phyloP scores from a whole-genome alignment of 2,329 filamentous ascomycete species.

The Rutstroemia sp. region DNA sequence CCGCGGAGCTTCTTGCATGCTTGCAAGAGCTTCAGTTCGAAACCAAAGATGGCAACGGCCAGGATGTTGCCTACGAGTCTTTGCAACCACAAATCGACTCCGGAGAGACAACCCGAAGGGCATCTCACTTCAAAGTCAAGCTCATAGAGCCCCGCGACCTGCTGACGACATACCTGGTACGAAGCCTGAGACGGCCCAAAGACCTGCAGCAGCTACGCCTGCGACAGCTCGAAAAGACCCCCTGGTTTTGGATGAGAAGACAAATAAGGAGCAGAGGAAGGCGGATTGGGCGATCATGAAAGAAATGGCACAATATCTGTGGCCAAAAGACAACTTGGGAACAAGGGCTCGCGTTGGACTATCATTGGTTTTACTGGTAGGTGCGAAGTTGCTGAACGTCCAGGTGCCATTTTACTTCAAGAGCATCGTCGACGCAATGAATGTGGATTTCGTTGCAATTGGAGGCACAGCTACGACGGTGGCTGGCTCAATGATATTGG shows the following conservation, averaged over 20 bases:
- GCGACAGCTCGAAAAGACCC: slow-evolving; percentile 38
- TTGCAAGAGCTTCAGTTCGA: slow-evolving; percentile 16
- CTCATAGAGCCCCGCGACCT: slow-evolving; percentile 16
- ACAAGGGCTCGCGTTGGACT: slow-evolving; percentile 80
- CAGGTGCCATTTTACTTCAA: slow-evolving; percentile 99
- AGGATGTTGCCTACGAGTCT: slow-evolving; percentile 21
- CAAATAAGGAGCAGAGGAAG: slow-evolving; percentile 82
- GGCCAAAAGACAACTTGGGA: slow-evolving; percentile 81
- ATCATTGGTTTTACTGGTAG: slow-evolving; percentile 75
- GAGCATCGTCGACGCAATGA: slow-evolving; percentile 95
- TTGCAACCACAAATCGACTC: slow-evolving; percentile 23
- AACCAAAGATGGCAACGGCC: slow-evolving; percentile 19
- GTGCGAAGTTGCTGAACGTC: slow-evolving; percentile 92
- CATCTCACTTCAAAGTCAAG: slow-evolving; percentile 16
- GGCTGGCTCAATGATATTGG: slow-evolving; percentile 87
- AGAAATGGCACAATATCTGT: slow-evolving; percentile 93
- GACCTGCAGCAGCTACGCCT: slow-evolving; percentile 13
- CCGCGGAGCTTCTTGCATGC: slow-evolving; percentile 24
- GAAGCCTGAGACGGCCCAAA: slow-evolving; percentile 21
- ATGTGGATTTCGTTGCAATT: slow-evolving; percentile 78
- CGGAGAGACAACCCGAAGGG: slow-evolving; percentile 18
- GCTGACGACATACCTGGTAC: slow-evolving; percentile 18
- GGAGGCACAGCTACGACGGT: slow-evolving; percentile 87
- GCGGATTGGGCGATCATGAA: slow-evolving; percentile 98
- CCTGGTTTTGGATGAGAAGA: slow-evolving; percentile 58